phyloP scores from a whole-genome alignment of 2,329 filamentous ascomycete genomes.

The Stagonosporopsis rhizophila region DNA sequence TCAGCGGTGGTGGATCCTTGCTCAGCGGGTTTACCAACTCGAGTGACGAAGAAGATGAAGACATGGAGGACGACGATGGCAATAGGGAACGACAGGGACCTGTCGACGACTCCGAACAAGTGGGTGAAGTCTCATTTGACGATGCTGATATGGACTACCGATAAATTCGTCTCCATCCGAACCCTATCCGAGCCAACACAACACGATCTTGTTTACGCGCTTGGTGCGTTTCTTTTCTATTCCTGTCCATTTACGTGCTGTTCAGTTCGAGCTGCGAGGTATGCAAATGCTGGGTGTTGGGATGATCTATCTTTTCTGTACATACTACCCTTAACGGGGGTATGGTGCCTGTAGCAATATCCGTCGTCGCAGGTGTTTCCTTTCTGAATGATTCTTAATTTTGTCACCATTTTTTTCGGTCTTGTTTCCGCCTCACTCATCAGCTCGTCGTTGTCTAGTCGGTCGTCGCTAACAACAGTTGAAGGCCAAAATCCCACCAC shows the following conservation, averaged over 20 bases:
- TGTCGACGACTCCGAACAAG: conserved; percentile 67
- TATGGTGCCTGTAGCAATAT: conserved; percentile 44
- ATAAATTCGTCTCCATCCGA: conserved; percentile 49
- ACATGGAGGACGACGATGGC: conserved; percentile 84
- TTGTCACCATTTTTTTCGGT: conserved; percentile 2
- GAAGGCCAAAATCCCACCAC: conserved; percentile 51
- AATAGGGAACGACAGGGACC: conserved; percentile 60
- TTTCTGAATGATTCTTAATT: conserved; percentile 9
- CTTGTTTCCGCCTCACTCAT: conserved; percentile 13
- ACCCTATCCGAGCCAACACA: conserved; percentile 29
- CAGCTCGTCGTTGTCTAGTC: conserved; percentile 1
- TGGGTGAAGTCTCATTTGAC: conserved; percentile 70
- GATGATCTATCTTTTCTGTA: conserved; percentile 25
- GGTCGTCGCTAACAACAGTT: conserved; percentile 55
- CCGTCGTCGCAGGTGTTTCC: conserved; percentile 30
- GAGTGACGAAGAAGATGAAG: conserved; percentile 95
- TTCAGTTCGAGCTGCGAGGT: conserved; percentile 22
- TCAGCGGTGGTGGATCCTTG: conserved; percentile 75
- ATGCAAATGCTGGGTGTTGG: conserved; percentile 22
- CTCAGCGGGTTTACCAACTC: conserved; percentile 93
- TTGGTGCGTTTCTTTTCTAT: conserved; percentile 49
- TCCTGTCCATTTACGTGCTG: conserved; percentile 19
- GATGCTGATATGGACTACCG: conserved; percentile 67
- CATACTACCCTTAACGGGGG: conserved; percentile 38
- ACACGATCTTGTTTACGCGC: conserved; percentile 43